Evolutionary conservation across 2,329 filamentous ascomycete genomes (phyloP).

Genomic region (Penicillium olsonii): DNA sequence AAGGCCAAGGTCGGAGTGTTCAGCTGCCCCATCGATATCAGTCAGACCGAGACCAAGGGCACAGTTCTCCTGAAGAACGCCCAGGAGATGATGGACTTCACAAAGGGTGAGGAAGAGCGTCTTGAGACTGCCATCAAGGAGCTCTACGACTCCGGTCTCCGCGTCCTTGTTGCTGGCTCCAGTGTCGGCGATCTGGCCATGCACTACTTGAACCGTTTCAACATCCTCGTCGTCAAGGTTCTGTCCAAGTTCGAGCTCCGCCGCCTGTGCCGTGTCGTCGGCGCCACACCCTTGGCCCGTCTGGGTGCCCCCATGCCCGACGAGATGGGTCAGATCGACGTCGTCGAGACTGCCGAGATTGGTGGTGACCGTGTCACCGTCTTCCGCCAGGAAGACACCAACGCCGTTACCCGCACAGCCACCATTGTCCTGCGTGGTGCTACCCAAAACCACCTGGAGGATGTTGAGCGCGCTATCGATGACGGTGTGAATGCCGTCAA

Average conservation of each 20-base stretch:
- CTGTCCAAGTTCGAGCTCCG: slow-evolving; percentile 98
- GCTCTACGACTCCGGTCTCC: slow-evolving; percentile 87
- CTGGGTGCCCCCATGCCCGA: slow-evolving; percentile 99
- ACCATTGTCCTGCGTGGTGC: slow-evolving; percentile 93
- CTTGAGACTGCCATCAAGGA: slow-evolving; percentile 92
- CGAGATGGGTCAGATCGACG: slow-evolving; percentile 92
- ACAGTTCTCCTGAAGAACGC: slow-evolving; percentile 96
- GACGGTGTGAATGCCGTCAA: slow-evolving; percentile 99
- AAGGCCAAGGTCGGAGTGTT: slow-evolving; percentile 97
- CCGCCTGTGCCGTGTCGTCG: slow-evolving; percentile 91
- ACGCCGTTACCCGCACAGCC: slow-evolving; percentile 86
- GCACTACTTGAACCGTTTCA: slow-evolving; percentile 97
- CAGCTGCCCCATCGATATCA: slow-evolving; percentile 92
- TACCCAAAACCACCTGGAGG: slow-evolving; percentile 96
- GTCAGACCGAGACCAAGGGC: slow-evolving; percentile 97
- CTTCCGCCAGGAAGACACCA: slow-evolving; percentile 81
- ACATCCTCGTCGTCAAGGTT: slow-evolving; percentile 94
- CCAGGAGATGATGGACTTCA: slow-evolving; percentile 98
- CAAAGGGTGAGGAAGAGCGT: slow-evolving; percentile 91
- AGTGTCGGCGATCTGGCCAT: slow-evolving; percentile 94
- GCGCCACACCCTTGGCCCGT: slow-evolving; percentile 92
- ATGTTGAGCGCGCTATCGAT: slow-evolving; percentile 94
- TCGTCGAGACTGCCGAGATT: slow-evolving; percentile 97
- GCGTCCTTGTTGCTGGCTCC: slow-evolving; percentile 87
- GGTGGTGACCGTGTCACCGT: slow-evolving; percentile 97